Evolutionary conservation across 768 basidiomycete genomes (phyloP), one percentile per base, ranked within the genome.

Genomic region (Amanita polypyramis): DNA sequence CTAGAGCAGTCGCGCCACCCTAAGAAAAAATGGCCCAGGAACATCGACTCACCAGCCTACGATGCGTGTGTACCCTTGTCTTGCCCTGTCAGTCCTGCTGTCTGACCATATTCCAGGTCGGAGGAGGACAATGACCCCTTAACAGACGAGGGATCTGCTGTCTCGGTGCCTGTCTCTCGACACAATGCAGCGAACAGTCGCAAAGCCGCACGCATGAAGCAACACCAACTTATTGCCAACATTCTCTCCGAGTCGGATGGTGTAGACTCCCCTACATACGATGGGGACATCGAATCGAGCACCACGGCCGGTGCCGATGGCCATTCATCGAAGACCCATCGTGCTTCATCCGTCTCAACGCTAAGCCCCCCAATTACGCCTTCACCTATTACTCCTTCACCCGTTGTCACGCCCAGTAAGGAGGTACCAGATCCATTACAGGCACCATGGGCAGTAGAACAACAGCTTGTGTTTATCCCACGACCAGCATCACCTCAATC

Each of bases 81-180:
- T 25, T 30, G 23, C 47, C 52, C 32, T 25, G 35, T 35, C 10
- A 52, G 17, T 27, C 32, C 15, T 30, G 51, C 51, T 53, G 35
- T 54, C 56, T 53, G 33, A 58, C 53, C 54, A 42, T 62, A 56
- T 44, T 52, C 49, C 60, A 85, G 83, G 62, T 88, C 85, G 3
- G 85, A 89, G 59, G 87, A 89, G 66, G 87, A 90, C 75, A 90
- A 90, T 60, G 87, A 89, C 62, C 85, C 86, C 4, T 67, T 86
- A 54, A 87, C 85, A 5, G 87, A 89, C 70, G 86, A 87, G 58
- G 77, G 67, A 19, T 77, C 80, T 25, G 62, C 74, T 43, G 61
- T 78, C 37, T 73, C 76, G 5, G 56, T 73, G 41, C 72, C 77
- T 53, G 62, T 60, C 53, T 50, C 58, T 37, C 49, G 50, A 35